Base-by-base conservation (phyloP, 768 basidiomycete species). In the Boletus pseudopeckii region DNA sequence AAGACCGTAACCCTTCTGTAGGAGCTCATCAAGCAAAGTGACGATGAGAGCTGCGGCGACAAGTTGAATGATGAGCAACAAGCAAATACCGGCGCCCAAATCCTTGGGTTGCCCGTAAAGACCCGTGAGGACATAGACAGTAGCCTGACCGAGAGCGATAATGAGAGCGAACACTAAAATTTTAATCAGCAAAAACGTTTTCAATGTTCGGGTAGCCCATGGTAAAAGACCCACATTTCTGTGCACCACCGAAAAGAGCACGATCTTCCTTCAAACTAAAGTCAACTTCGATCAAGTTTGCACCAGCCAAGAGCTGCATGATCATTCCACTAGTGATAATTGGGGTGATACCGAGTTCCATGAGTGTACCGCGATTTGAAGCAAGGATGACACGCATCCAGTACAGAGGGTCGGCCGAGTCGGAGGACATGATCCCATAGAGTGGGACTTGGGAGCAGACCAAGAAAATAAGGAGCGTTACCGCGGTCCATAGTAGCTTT, bases 331-430 rank as follows among this genome's bases (percentile, higher is more conserved):
- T 91, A 10, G 97, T 99, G 70, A 98, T 84, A 68, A 98, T 97
- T 38, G 97, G 97, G 28, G 86, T 95, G 64, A 98, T 98, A 55
- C 97, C 96, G 56, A 99, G 85, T 74, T 99, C 97, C 97, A 99
- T 99, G 57, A 98, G 86, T 1, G 97, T 98, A 59, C 97, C 97
- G 55, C 96, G 84, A 77, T 98, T 98, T 7, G 93, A 97, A 22
- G 97, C 96, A 56, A 99, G 84, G 75, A 99, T 98, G 77, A 96
- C 96, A 74, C 96, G 91, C 89, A 98, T 94, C 97, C 96, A 98
- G 78, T 97, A 98, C 40, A 99, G 85, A 14, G 97, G 97, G 77
- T 99, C 96, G 50, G 93, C 93, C 61, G 94, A 97, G 80, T 99
- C 96, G 55, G 94, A 97, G 28, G 93, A 97, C 87, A 98, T 96